Evolutionary conservation across 495 filamentous ascomycete species (phyloP), one percentile per base, ranked within the genome.

Genomic region (Hypoxylon fuscum): DNA sequence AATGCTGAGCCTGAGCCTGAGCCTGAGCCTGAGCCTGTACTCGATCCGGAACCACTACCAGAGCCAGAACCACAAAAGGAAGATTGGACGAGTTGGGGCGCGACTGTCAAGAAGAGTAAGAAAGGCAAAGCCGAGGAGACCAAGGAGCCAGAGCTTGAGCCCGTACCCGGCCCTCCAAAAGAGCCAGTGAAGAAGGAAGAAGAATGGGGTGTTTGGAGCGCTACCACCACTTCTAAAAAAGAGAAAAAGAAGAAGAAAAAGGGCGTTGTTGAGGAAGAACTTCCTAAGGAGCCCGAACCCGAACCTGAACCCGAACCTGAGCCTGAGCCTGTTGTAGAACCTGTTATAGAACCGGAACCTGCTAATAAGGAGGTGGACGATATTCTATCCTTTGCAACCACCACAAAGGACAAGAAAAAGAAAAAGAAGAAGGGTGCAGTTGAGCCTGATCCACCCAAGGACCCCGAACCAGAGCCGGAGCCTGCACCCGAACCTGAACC

Each of bases 181-280:
- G 70, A 70, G 27, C 54, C 59, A 1, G 65, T 51, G 44, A 64
- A 68, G 18, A 56, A 55, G 8, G 57, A 66, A 32, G 51, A 60
- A 8, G 29, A 56, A 31, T 32, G 9, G 18, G 31, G 32, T 20
- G 14, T 20, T 9, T 47, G 52, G 60, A 46, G 32, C 17, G 8
- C 27, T 5, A 5, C 44, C 18, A 12, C 46, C 25, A 12, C 50
- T n/a, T 55, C 55, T 42, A 62, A 62, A 12, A 55, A 66, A 1
- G 63, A 58, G 52, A 67, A 60, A 29, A 56, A 53, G 40, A 66
- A 56, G 40, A 60, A 63, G 10, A 55, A 59, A 29, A 34, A 55
- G 43, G 32, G 43, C 5, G 43, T 7, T 11, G 63, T 49, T 25
- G 57, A 62, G 5, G 49, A 53, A 15, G 29, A 55, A 9, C 11